Evolutionary conservation across 371 early-diverging fungal species (phyloP).

Genomic region (Rhizomucor miehei): DNA sequence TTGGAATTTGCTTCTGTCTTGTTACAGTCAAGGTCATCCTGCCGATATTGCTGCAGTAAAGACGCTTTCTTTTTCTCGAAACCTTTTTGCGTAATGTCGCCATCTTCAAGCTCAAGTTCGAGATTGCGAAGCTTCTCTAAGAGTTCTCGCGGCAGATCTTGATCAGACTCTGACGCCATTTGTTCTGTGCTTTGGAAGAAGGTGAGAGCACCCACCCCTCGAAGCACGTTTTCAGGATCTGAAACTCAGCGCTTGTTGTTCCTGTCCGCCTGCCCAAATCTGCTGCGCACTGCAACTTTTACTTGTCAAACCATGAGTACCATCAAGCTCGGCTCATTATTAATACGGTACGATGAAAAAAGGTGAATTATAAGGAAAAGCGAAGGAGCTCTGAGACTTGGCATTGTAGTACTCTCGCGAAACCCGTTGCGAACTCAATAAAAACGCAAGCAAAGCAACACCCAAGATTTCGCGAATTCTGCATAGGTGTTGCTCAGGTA

Average conservation of each 20-base stretch:
- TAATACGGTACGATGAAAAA: constrained; percentile 39
- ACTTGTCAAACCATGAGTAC: constrained; percentile 45
- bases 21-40: constrained; percentile 3
- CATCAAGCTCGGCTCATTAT: constrained; percentile 61
- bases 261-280: not conserved
- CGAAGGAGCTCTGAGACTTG: not conserved
- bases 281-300: too few relatives aligned
- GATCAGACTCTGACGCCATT: constrained; percentile 29
- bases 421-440: constrained; percentile 79
- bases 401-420: constrained; percentile 66
- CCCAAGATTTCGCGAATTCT: constrained; percentile 69
- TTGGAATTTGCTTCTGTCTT: not conserved
- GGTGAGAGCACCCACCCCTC: not conserved
- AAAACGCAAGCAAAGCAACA: constrained; percentile 74
- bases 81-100: constrained; percentile 71
- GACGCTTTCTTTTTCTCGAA: constrained; percentile 59
- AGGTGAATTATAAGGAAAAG: not conserved
- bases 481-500: constrained; percentile 82
- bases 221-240: not conserved
- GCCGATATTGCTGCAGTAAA: constrained; percentile 28
- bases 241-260: too few relatives aligned
- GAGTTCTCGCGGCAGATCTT: constrained; percentile 44
- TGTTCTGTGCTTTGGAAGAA: not conserved
- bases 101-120: constrained; percentile 62
- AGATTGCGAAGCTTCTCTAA: constrained; percentile 52